Percentiles rank a stretch among this genome's conserved stretches.
These are phyloP conservation scores for Cichorium intybus DNA, from an alignment of 140 eudicot genomes.

Conservation along the genomic window DNA sequence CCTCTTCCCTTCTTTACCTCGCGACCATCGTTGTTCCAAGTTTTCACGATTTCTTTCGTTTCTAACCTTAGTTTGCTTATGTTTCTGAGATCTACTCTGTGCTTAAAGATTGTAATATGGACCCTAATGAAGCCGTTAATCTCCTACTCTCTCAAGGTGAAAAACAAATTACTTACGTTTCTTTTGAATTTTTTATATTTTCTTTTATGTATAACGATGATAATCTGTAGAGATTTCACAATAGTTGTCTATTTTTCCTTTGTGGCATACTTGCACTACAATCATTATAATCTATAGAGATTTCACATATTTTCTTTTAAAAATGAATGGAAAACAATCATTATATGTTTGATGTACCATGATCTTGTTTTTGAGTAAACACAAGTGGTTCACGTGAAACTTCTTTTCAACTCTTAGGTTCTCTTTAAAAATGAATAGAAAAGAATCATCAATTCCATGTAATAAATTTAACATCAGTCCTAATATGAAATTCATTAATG, in stretches of 20 bases:
- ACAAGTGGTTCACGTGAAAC: constrained; percentile 7
- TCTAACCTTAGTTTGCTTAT: no score
- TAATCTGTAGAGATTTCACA: no score
- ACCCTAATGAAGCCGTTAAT: constrained; percentile 92
- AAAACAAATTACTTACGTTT: neutral
- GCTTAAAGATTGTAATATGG: constrained; percentile 89
- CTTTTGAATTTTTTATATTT: neutral
- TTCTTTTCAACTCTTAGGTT: no score
- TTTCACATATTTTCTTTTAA: no score
- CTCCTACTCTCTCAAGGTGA: constrained; percentile 83
- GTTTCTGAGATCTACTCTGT: constrained; percentile 84
- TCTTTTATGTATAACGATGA: neutral
- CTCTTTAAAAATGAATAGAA: no score
- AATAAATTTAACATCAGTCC: no score
- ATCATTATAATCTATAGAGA: neutral
- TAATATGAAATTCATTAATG: no score
- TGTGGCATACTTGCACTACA: neutral
- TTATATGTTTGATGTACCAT: neutral
- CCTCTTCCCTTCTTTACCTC: no score
- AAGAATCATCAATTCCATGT: no score
- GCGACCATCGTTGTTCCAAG: no score
- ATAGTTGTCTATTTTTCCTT: neutral
- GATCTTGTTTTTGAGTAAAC: neutral
- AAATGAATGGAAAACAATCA: neutral
- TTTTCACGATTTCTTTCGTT: no score